A percentile compares a stretch with the other conserved stretches of the same genome.
Evolutionary conservation across 257 asterid species (phyloP).

Genomic region (Petrea volubilis): DNA sequence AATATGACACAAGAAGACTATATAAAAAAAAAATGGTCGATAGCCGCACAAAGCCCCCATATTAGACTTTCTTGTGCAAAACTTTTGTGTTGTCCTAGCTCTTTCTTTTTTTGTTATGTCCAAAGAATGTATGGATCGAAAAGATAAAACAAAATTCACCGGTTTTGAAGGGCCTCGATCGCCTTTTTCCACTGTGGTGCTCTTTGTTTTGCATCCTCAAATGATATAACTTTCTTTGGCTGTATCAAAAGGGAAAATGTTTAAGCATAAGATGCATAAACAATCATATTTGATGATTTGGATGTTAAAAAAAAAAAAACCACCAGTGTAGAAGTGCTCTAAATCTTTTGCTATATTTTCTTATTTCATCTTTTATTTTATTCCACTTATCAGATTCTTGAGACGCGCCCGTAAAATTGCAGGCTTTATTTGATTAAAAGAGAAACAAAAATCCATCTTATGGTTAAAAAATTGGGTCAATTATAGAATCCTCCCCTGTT

Average conservation of each 20-base stretch:
- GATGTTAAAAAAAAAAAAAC: background rate
- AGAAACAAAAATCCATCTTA: too few relatives aligned
- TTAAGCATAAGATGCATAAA: background rate
- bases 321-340: too few relatives aligned
- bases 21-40: slow-evolving; percentile 36
- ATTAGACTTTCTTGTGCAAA: slow-evolving; percentile 2
- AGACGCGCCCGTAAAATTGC: too few relatives aligned
- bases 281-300: background rate
- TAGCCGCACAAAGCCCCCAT: background rate
- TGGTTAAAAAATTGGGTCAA: too few relatives aligned
- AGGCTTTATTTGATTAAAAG: too few relatives aligned
- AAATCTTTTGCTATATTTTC: too few relatives aligned
- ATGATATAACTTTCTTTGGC: slow-evolving; percentile 86
- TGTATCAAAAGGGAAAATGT: slow-evolving; percentile 34
- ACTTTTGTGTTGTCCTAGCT: slow-evolving; percentile 11
- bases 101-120: slow-evolving; percentile 32
- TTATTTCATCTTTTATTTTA: too few relatives aligned
- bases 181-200: slow-evolving; percentile 95
- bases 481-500: too few relatives aligned
- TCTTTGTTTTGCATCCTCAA: slow-evolving; percentile 94
- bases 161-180: slow-evolving; percentile 86
- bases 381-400: too few relatives aligned
- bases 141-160: slow-evolving; percentile 39
- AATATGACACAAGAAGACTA: slow-evolving; percentile 15
- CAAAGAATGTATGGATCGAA: slow-evolving; percentile 42